These are phyloP conservation scores for Ascochyta lentis DNA, from an alignment of 2,329 filamentous ascomycete genomes.

Conservation along the genomic window DNA sequence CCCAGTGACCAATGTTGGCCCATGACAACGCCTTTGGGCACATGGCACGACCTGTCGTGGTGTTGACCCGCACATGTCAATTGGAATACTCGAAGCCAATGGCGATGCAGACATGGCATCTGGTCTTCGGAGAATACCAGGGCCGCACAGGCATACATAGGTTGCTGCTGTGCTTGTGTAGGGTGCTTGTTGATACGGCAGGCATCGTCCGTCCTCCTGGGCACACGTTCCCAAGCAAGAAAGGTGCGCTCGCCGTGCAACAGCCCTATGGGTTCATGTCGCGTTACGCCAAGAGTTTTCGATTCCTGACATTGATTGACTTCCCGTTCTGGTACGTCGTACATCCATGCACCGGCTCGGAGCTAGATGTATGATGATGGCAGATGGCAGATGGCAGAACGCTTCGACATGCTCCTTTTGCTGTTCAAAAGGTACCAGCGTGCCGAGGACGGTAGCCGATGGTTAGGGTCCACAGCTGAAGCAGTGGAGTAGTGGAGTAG, in stretches of 20 bases:
- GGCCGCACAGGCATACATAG: constrained; percentile 2
- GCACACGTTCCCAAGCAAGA: constrained; percentile 4
- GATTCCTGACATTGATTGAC: constrained; percentile 7
- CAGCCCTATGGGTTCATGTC: constrained; percentile 10
- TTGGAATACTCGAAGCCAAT: constrained; percentile 4
- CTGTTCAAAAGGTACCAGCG: not conserved
- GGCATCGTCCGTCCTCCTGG: constrained; percentile 3
- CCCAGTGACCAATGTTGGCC: constrained; percentile 4
- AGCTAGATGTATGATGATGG: not conserved
- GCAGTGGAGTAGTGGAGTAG: not conserved
- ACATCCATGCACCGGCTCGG: constrained; percentile 7
- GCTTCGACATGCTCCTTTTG: not conserved
- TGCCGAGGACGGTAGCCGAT: not conserved
- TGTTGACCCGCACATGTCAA: constrained; percentile 6
- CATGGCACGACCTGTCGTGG: not conserved
- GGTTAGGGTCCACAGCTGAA: not conserved
- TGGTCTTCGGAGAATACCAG: constrained; percentile 13
- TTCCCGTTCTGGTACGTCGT: constrained; percentile 11
- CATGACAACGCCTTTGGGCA: not conserved
- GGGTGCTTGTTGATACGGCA: constrained; percentile 19
- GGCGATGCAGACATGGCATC: not conserved
- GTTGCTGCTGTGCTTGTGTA: constrained; percentile 12
- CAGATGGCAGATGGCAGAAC: not conserved
- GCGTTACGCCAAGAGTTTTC: not conserved
- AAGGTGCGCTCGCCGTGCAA: constrained; percentile 4